phyloP scores from a whole-genome alignment of 192 early-diverging fungal genomes.

The Cetraspora pellucida region DNA sequence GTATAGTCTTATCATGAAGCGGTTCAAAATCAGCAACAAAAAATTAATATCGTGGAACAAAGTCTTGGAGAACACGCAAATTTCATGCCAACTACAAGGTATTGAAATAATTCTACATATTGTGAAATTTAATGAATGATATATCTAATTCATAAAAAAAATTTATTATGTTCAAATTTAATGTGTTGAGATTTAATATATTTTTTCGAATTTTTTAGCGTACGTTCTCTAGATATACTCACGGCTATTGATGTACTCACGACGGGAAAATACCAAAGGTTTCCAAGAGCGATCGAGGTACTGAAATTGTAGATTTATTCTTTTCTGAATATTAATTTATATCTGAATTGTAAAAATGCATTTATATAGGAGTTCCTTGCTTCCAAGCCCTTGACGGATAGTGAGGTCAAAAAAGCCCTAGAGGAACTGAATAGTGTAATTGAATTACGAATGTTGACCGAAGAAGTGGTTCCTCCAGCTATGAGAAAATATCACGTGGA shows the following conservation, averaged over 20 bases:
- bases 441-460: slow-evolving; percentile 66
- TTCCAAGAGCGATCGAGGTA: slow-evolving; percentile 77
- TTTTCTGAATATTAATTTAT: neutral
- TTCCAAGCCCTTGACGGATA: slow-evolving; percentile 56
- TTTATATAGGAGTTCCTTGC: slow-evolving; percentile 52
- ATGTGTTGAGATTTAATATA: neutral
- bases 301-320: neutral
- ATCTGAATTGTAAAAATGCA: neutral
- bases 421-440: slow-evolving; percentile 70
- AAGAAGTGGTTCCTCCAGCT: slow-evolving; percentile 70
- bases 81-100: neutral
- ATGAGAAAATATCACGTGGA: slow-evolving; percentile 61
- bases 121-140: neutral
- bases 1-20: neutral
- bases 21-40: neutral
- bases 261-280: slow-evolving; percentile 76
- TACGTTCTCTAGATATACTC: slow-evolving; percentile 64
- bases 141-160: neutral
- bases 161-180: neutral
- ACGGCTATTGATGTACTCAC: slow-evolving; percentile 87
- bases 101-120: neutral
- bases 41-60: neutral
- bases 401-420: slow-evolving; percentile 65
- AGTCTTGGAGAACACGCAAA: neutral
- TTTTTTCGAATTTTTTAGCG: neutral